phyloP scores from a whole-genome alignment of 2,329 filamentous ascomycete genomes.

The Hypoxylon sp. region DNA sequence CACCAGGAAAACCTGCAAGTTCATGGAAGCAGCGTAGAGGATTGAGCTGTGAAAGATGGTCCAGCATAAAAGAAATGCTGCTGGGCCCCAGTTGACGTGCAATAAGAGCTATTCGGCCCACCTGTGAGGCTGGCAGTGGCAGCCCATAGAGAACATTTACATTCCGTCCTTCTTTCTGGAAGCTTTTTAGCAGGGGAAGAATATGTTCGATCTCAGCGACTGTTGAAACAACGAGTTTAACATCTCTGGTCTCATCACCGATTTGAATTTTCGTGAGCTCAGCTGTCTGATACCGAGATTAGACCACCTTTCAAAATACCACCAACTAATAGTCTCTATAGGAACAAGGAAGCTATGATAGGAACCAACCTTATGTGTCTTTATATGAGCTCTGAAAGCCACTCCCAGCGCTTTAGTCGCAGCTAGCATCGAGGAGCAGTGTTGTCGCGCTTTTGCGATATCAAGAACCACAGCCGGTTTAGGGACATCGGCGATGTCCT shows the following conservation, averaged over 20 bases:
- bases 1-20: conserved; percentile 3
- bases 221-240: conserved; percentile 15
- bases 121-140: conserved; percentile 4
- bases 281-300: background rate
- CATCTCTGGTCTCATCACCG: background rate
- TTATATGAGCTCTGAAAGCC: conserved; percentile 10
- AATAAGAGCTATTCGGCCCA: background rate
- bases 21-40: conserved; percentile 2
- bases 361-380: conserved; percentile 14
- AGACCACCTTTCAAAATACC: background rate
- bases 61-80: conserved; percentile 11
- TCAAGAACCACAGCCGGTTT: conserved; percentile 12
- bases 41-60: conserved; percentile 11
- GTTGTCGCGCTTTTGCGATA: conserved; percentile 9
- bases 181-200: conserved; percentile 1
- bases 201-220: conserved; percentile 19
- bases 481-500: conserved; percentile 2
- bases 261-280: conserved; percentile 15
- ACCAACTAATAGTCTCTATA: background rate
- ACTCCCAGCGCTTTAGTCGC: conserved; percentile 13
- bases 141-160: conserved; percentile 11
- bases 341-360: background rate
- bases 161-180: background rate
- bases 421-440: conserved; percentile 11
- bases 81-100: conserved; percentile 3